These are phyloP conservation scores for Vitis hybrid DNA, from an alignment of 177 flowering plant species.

Conservation along the genomic window DNA sequence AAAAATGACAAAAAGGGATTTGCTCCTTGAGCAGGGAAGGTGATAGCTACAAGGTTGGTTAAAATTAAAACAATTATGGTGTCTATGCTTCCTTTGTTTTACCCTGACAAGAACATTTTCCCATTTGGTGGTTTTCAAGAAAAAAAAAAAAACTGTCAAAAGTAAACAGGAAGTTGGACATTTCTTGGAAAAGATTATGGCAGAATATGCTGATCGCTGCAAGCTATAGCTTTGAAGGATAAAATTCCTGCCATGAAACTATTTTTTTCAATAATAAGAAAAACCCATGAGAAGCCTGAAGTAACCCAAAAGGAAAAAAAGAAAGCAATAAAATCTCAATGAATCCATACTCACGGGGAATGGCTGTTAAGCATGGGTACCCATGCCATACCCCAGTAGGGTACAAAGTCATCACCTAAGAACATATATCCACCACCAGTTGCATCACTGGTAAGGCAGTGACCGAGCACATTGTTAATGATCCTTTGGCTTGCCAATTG, in stretches of 20 bases:
- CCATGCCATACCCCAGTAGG: conserved; percentile 70
- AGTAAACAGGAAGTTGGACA: no score
- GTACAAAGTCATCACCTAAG: conserved; percentile 66
- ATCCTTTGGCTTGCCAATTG: conserved; percentile 64
- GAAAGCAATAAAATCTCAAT: background rate
- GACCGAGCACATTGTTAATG: conserved; percentile 69
- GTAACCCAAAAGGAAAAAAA: background rate
- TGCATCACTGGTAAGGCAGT: conserved; percentile 49
- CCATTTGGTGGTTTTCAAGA: no score
- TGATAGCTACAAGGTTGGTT: background rate
- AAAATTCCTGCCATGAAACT: background rate
- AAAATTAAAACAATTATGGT: background rate
- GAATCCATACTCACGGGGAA: conserved; percentile 45
- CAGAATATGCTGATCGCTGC: no score
- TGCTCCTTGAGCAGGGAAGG: background rate
- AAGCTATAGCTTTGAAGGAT: no score
- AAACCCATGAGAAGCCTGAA: no score
- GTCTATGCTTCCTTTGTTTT: no score
- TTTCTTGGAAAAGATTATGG: no score
- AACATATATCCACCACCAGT: conserved; percentile 65
- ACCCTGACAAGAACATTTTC: no score
- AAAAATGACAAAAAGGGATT: background rate
- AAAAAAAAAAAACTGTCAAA: no score
- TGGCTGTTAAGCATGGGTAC: conserved; percentile 63
- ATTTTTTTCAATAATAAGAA: no score